Percentiles rank a stretch among this genome's conserved stretches.
These are phyloP conservation scores for Raddia distichophylla DNA, from an alignment of 176 grass and related monocot species.

Conservation along the genomic window DNA sequence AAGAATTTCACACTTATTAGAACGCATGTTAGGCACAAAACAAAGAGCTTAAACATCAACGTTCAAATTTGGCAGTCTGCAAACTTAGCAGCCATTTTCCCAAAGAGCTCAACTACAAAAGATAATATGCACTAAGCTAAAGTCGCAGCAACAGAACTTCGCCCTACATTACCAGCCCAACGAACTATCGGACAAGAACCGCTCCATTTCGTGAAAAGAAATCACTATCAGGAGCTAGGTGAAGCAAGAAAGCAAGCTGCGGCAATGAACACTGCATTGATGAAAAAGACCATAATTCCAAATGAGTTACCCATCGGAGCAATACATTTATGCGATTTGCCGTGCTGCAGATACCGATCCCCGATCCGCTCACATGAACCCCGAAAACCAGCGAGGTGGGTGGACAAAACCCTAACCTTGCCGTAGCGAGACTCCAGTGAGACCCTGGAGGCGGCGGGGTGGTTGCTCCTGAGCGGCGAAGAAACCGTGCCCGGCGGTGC, in stretches of 20 bases:
- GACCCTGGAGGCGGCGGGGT: constrained; percentile 40
- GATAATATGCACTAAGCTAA: background rate
- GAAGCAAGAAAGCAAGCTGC: constrained; percentile 12
- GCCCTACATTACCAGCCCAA: background rate
- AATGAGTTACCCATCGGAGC: constrained; percentile 6
- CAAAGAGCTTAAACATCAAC: background rate
- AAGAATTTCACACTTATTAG: background rate
- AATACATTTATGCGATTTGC: background rate
- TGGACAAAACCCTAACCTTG: constrained; percentile 56
- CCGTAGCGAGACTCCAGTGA: constrained; percentile 57
- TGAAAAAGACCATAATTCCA: background rate
- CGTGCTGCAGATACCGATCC: background rate
- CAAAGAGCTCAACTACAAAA: background rate
- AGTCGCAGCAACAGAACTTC: background rate
- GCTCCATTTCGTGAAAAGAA: background rate
- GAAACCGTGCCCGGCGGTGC: background rate
- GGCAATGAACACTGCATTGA: background rate
- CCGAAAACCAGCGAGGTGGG: background rate
- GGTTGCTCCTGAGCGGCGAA: constrained; percentile 40
- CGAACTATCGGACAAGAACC: background rate
- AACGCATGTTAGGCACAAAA: background rate
- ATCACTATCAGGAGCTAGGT: background rate
- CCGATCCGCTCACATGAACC: background rate
- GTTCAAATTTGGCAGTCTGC: background rate
- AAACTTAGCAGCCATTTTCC: background rate